A percentile compares a stretch with the other conserved stretches of the same genome.
phyloP scores from a whole-genome alignment of 1,139 yeast genomes.

The Ashbya aceris region DNA sequence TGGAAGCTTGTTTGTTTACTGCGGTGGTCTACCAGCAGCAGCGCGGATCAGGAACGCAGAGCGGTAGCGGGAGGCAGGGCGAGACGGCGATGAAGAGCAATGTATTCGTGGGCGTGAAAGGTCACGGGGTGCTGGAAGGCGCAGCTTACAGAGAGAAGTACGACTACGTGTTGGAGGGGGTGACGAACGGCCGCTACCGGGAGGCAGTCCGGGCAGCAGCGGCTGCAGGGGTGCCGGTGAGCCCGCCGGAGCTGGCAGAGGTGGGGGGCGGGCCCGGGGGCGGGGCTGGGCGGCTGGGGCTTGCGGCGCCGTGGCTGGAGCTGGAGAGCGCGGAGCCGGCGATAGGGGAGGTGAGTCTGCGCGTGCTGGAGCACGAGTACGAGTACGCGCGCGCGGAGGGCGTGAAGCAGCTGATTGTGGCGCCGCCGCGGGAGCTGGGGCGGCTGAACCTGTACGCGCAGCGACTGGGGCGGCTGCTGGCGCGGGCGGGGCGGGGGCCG shows the following conservation, averaged over 20 bases:
- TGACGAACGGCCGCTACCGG: slow-evolving; percentile 37
- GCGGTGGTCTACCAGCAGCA: background rate
- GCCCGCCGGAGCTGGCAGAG: slow-evolving; percentile 34
- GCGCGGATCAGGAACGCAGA: background rate
- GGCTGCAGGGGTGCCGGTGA: slow-evolving; percentile 28
- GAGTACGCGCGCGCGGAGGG: slow-evolving; percentile 53
- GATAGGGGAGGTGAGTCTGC: slow-evolving; percentile 43
- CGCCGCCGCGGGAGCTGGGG: slow-evolving; percentile 52
- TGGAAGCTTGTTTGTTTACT: no score
- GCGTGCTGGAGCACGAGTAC: slow-evolving; percentile 47
- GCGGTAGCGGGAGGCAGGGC: no score
- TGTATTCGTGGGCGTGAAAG: slow-evolving; percentile 30
- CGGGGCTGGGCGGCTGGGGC: slow-evolving; percentile 30
- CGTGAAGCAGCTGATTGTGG: slow-evolving; percentile 39
- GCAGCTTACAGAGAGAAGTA: slow-evolving; percentile 19
- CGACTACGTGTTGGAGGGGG: slow-evolving; percentile 34
- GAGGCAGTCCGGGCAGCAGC: slow-evolving; percentile 33
- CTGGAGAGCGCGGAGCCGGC: slow-evolving; percentile 42
- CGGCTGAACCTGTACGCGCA: slow-evolving; percentile 43
- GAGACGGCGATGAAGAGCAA: slow-evolving; percentile 22
- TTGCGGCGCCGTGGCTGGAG: slow-evolving; percentile 57
- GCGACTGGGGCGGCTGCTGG: slow-evolving; percentile 31
- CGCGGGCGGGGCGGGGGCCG: slow-evolving; percentile 14
- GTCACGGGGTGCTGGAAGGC: slow-evolving; percentile 8
- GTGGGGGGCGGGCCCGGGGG: slow-evolving; percentile 23